Percentiles rank a stretch among this genome's conserved stretches.
Conservation (phyloP, 257 asterid genomes). For the Nicotiana attenuata region DNA sequence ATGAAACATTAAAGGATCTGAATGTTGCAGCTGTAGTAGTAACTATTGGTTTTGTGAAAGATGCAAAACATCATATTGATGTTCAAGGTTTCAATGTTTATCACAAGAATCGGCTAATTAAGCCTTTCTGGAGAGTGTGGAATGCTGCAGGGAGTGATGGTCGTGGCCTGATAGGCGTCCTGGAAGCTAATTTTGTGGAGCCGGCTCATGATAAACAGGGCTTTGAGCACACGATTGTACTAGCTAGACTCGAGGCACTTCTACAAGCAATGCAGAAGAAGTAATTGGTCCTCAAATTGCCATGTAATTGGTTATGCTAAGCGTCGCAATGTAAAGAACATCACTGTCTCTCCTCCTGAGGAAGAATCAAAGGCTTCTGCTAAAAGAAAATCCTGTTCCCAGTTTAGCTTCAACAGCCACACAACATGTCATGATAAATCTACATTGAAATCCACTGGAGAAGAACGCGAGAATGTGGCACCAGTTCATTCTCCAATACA, state of each 20-base stretch:
- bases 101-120: slow-evolving; percentile 79
- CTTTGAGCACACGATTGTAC: slow-evolving; percentile 8
- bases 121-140: slow-evolving; percentile 94
- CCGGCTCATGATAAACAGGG: slow-evolving; percentile 22
- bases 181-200: slow-evolving; percentile 18
- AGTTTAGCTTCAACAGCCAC: neutral
- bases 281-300: slow-evolving; percentile 15
- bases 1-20: slow-evolving; percentile 27
- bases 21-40: slow-evolving; percentile 46
- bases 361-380: neutral
- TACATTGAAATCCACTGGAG: neutral
- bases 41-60: slow-evolving; percentile 64
- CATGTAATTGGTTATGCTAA: slow-evolving; percentile 19
- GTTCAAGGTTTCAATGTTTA: slow-evolving; percentile 88
- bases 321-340: slow-evolving; percentile 6
- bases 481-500: neutral
- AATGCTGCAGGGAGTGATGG: slow-evolving; percentile 89
- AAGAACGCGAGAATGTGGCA: neutral
- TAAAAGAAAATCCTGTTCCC: neutral
- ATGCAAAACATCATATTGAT: slow-evolving; percentile 66
- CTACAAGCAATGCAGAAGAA: slow-evolving; percentile 12
- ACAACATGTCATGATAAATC: neutral
- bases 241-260: slow-evolving; percentile 13
- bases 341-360: neutral
- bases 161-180: slow-evolving; percentile 60